A percentile compares a stretch with the other conserved stretches of the same genome.
phyloP scores from a whole-genome alignment of 805 yeast genomes.

The Groenewaldozyma tartarivorans region DNA sequence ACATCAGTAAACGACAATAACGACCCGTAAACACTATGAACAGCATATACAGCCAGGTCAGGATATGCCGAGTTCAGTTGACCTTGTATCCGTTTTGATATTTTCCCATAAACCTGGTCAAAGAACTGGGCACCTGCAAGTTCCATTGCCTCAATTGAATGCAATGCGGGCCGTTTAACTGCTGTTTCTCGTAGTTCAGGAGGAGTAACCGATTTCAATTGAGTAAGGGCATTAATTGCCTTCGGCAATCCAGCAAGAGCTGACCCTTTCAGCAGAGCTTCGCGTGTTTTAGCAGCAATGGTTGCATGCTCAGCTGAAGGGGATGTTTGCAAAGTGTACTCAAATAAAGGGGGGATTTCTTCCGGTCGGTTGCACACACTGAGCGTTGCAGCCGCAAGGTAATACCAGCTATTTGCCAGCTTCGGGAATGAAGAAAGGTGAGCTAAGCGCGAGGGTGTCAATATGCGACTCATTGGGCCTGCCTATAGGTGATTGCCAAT shows the following conservation, averaged over 20 bases:
- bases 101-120: slow-evolving; percentile 67
- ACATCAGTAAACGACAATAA: slow-evolving; percentile 60
- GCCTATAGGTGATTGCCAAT: no score
- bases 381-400: slow-evolving; percentile 70
- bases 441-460: slow-evolving; percentile 49
- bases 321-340: slow-evolving; percentile 42
- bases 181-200: slow-evolving; percentile 30
- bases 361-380: slow-evolving; percentile 76
- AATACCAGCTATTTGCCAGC: slow-evolving; percentile 58
- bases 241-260: slow-evolving; percentile 81
- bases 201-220: slow-evolving; percentile 60
- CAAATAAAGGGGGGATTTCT: slow-evolving; percentile 67
- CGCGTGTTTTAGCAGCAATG: slow-evolving; percentile 53
- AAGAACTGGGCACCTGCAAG: slow-evolving; percentile 57
- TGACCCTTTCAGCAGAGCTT: slow-evolving; percentile 65
- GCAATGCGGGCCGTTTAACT: slow-evolving; percentile 12
- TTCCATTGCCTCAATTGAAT: slow-evolving; percentile 4
- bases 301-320: slow-evolving; percentile 15
- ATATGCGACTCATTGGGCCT: no score
- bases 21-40: slow-evolving; percentile 69
- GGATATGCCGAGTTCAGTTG: slow-evolving; percentile 75
- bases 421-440: slow-evolving; percentile 45
- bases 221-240: slow-evolving; percentile 68
- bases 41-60: slow-evolving; percentile 67
- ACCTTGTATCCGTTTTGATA: slow-evolving; percentile 53